Evolutionary conservation across 2,329 filamentous ascomycete species (phyloP), one percentile per base, ranked within the genome.

Genomic region (Samsoniella hepiali): DNA sequence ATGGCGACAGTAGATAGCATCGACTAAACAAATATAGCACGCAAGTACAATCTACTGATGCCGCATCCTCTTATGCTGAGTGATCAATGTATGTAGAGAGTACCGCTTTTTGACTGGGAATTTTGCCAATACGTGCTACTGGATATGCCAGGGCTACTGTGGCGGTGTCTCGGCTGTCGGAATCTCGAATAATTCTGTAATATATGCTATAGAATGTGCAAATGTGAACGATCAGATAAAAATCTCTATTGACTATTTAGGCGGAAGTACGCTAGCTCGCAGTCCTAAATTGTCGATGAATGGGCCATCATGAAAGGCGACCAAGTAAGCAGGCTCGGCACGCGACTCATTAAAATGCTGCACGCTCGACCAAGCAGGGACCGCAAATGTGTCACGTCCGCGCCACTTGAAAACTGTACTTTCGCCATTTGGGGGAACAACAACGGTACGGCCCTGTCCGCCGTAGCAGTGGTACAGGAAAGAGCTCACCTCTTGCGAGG

Each of bases 381-480:
- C 73, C 32, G 78, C 81, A 69, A 85, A 85, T 0, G 81, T 84
- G 67, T 86, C 83, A 0, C 78, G 75, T 9, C 73, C 65, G 45
- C 75, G 74, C 82, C 83, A 84, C 1, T 63, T 61, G 36, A 81
- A 72, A 3, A 70, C 73, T 57, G 74, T 68, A 3, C 72, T 75
- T 36, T 72, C 67, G 0, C 72, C 73, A 0, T 65, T 59, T 0
- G 74, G 68, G 0, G 71, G 66, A 5, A 75, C 73, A n/a, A 84
- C 72, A 0, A 72, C 70, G 0, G 78, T 79, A 34, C 72, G 68
- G 0, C 83, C 83, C 0, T 68, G 70, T 0, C 83, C 84, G 15
- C 76, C 71, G 40, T 82, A 76, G 56, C 84, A 79, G 71, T 86
- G 82, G 66, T 83, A 84, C 4, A 85, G 76, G 57, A 77, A 79